Percentiles rank a stretch among this genome's conserved stretches.
These are phyloP conservation scores for Diaporthe aspalathi DNA, from an alignment of 2,329 filamentous ascomycete species.

Conservation along the genomic window DNA sequence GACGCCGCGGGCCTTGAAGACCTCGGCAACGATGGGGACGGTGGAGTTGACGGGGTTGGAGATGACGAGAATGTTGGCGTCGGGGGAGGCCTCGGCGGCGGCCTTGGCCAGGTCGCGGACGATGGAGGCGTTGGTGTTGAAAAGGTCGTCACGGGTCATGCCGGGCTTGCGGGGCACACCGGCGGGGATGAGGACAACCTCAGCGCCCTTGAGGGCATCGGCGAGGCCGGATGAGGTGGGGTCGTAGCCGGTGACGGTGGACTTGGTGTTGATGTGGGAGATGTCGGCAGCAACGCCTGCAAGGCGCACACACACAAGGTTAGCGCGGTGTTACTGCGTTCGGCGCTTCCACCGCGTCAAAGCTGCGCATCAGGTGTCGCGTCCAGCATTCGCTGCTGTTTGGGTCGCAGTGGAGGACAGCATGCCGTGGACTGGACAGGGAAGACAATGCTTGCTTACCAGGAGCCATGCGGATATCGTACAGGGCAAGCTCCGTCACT, in stretches of 20 bases:
- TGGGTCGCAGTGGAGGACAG: neutral
- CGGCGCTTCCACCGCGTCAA: neutral
- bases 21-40: conserved; percentile 95
- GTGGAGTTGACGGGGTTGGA: conserved; percentile 99
- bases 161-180: conserved; percentile 99
- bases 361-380: too few relatives aligned
- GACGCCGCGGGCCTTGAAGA: conserved; percentile 94
- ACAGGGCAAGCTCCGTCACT: conserved; percentile 93
- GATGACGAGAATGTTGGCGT: conserved; percentile 97
- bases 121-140: conserved; percentile 99
- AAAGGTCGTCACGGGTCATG: conserved; percentile 99
- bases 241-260: conserved; percentile 89
- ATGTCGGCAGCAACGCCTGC: conserved; percentile 97
- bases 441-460: conserved; percentile 64
- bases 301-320: conserved; percentile 36
- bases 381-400: too few relatives aligned
- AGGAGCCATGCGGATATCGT: conserved; percentile 95
- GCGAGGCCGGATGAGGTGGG: conserved; percentile 80
- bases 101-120: conserved; percentile 98
- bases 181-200: conserved; percentile 97
- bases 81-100: conserved; percentile 85
- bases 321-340: conserved; percentile 40
- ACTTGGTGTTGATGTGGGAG: conserved; percentile 99
- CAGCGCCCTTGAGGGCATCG: conserved; percentile 83
- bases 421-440: neutral